Base-by-base conservation (phyloP, 2,329 filamentous ascomycete genomes). In the Lizonia empirigonia region DNA sequence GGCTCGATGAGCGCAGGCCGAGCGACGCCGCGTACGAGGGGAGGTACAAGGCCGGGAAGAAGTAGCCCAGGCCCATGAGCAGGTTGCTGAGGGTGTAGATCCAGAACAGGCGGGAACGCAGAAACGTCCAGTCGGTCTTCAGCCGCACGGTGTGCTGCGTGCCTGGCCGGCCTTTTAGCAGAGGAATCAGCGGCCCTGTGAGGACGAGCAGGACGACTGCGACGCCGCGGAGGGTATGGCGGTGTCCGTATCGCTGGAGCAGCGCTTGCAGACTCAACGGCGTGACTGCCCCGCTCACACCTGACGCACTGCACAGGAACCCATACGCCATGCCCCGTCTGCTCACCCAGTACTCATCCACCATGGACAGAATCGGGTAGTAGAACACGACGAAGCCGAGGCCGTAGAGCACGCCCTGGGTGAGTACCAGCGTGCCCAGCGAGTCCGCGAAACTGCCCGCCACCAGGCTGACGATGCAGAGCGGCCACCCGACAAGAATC, bases 301-400 rank as follows among this genome's bases (percentile, higher is more conserved):
- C 78, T 16, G 73, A 75, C 0, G 73, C 52, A 70, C 69, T 53
- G 62, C 73, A 63, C 52, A 81, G 76, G 10, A 78, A 69, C 0
- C 80, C 79, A 59, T 76, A 77, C 0, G 79, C 80, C 23, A 82
- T 67, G 1, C 79, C 78, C 52, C 78, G 77, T n/a, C 74, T 64
- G 10, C 62, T 63, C n/a, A 81, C 65, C 59, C 82, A 82, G 72
- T 62, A 85, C 59, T 81, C 77, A 40, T 81, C 77, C 15, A 81
- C 63, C 54, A 76, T 77, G 4, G 74, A 56, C 18, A 79, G 72
- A 2, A 73, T 71, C 0, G 77, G 78, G 29, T 62, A 80, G 56
- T 74, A 83, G n/a, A 80, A 56, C 1, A 81, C 63, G n/a, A 74
- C 70, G 22, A 81, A 81, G 0, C 80, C 71, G 8, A 75, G 39